These are phyloP conservation scores for Corymbia maculata DNA, from an alignment of 345 rosid genomes.

Conservation along the genomic window DNA sequence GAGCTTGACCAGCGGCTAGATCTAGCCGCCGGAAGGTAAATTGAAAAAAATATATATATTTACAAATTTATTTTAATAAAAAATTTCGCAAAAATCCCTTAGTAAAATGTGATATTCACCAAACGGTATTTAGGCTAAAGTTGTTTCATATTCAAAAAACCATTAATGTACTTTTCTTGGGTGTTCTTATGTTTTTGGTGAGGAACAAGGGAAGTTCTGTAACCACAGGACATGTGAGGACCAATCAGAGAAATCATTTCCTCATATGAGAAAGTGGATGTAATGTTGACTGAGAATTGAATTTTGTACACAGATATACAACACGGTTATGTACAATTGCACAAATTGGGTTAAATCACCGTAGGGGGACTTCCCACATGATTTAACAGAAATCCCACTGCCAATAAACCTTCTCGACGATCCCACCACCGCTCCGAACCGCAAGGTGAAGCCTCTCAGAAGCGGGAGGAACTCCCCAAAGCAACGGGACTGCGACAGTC, in stretches of 20 bases:
- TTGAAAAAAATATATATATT: no score
- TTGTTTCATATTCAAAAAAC: not conserved
- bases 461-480: constrained; percentile 97
- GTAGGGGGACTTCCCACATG: not conserved
- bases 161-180: not conserved
- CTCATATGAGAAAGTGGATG: not conserved
- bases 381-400: constrained; percentile 84
- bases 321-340: not conserved
- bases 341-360: not conserved
- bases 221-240: not conserved
- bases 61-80: no score
- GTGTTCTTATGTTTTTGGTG: not conserved
- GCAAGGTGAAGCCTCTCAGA: constrained; percentile 92
- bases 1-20: no score
- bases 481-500: constrained; percentile 90
- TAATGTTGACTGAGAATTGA: not conserved
- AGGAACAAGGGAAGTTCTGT: not conserved
- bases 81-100: no score
- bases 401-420: constrained; percentile 84
- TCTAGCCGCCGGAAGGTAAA: no score
- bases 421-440: constrained; percentile 87
- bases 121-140: no score
- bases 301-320: not conserved
- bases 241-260: not conserved
- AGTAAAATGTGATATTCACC: no score